phyloP scores from a whole-genome alignment of 2,329 filamentous ascomycete species.

The Dactylellina haptotyla region DNA sequence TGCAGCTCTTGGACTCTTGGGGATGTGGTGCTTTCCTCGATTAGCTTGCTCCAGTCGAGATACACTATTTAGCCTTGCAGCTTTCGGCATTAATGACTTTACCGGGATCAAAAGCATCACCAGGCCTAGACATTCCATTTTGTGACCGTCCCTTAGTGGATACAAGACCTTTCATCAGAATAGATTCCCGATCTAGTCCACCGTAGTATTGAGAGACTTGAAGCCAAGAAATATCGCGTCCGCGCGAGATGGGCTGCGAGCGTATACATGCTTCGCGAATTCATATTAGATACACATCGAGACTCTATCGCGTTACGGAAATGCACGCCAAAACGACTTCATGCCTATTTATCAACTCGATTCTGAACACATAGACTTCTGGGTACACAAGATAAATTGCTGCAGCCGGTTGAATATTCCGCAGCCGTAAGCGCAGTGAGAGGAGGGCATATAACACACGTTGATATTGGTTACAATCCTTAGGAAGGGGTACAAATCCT shows the following conservation, averaged over 20 bases:
- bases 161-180: too few relatives aligned
- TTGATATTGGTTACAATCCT: too few relatives aligned
- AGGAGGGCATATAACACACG: too few relatives aligned
- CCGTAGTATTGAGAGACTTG: background rate
- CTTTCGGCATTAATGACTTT: conserved; percentile 33
- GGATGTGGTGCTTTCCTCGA: conserved; percentile 6
- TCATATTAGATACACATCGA: background rate
- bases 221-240: background rate
- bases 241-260: background rate
- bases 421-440: too few relatives aligned
- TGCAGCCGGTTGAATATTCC: too few relatives aligned
- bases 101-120: conserved; percentile 15
- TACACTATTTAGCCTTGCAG: background rate
- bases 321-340: too few relatives aligned
- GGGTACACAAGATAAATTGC: too few relatives aligned
- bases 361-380: too few relatives aligned
- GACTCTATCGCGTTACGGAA: too few relatives aligned
- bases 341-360: too few relatives aligned
- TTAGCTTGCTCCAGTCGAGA: conserved; percentile 17
- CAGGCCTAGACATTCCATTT: conserved; percentile 27
- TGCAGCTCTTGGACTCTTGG: background rate
- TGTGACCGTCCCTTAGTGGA: background rate
- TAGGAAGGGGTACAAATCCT: too few relatives aligned
- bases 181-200: too few relatives aligned
- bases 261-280: background rate